Conservation (phyloP, 192 early-diverging fungal species). For the Coemansia sp. region DNA sequence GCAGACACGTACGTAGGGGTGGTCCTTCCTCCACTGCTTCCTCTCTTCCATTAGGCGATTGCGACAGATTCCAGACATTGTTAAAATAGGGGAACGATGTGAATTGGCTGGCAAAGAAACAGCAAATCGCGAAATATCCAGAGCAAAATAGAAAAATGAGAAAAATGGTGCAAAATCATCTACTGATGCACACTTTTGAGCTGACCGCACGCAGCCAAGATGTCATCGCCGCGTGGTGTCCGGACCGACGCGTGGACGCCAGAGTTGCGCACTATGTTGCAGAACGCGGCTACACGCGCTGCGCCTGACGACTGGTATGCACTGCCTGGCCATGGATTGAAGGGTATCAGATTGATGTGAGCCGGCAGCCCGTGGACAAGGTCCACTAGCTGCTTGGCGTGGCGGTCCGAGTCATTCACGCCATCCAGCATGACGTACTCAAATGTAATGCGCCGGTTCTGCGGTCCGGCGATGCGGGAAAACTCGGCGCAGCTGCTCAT, state of each 20-base stretch:
- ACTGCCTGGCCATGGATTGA: slow-evolving; percentile 85
- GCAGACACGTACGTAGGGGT: slow-evolving; percentile 55
- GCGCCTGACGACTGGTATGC: slow-evolving; percentile 58
- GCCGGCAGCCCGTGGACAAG: slow-evolving; percentile 64
- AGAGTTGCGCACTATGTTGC: slow-evolving; percentile 44
- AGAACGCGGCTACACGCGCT: slow-evolving; percentile 59
- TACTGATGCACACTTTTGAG: slow-evolving; percentile 44
- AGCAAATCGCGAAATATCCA: not conserved
- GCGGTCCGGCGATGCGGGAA: slow-evolving; percentile 51
- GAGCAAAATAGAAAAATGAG: not conserved
- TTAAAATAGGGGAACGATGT: not conserved
- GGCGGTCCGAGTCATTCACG: slow-evolving; percentile 72
- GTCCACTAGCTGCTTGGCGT: slow-evolving; percentile 65
- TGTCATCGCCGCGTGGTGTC: slow-evolving; percentile 67
- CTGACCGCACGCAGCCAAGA: slow-evolving; percentile 80
- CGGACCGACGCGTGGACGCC: slow-evolving; percentile 62
- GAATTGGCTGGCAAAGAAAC: not conserved
- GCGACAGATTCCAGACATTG: slow-evolving; percentile 69
- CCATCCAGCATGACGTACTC: slow-evolving; percentile 88
- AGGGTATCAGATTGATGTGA: slow-evolving; percentile 80
- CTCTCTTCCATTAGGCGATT: slow-evolving; percentile 87
- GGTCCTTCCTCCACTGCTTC: slow-evolving; percentile 97
- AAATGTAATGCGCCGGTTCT: slow-evolving; percentile 76
- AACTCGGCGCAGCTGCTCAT: slow-evolving; percentile 69
- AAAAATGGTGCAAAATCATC: not conserved